Evolutionary conservation across 78 protist genomes (phyloP).

Genomic region (Planoprotostelium fungivorum): DNA sequence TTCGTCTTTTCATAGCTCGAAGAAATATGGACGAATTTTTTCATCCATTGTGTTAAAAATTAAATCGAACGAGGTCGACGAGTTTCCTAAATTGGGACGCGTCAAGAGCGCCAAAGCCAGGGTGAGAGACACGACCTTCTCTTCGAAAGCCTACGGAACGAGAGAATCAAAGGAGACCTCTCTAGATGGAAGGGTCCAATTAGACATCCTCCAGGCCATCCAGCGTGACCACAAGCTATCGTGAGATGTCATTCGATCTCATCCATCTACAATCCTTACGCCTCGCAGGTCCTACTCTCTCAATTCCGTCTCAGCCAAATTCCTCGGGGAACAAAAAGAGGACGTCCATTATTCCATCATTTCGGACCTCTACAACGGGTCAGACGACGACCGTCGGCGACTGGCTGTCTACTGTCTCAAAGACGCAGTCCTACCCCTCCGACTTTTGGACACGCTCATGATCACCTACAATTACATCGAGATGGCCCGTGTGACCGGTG

Average conservation of each 20-base stretch:
- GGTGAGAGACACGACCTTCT: constrained; percentile 57
- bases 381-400: constrained; percentile 92
- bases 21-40: background rate
- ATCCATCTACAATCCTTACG: background rate
- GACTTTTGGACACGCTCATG: constrained; percentile 96
- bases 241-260: background rate
- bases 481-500: constrained; percentile 99
- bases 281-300: constrained; percentile 88
- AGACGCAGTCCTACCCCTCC: constrained; percentile 96
- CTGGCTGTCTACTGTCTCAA: constrained; percentile 98
- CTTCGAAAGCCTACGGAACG: constrained; percentile 83
- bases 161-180: constrained; percentile 87
- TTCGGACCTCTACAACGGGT: constrained; percentile 89
- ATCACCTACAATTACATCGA: constrained; percentile 92
- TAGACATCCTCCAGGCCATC: constrained; percentile 65
- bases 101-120: constrained; percentile 33
- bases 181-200: constrained; percentile 58
- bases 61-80: background rate
- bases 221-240: constrained; percentile 63
- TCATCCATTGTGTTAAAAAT: background rate
- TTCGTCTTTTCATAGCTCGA: too few species aligned
- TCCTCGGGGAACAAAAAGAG: constrained; percentile 98
- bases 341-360: constrained; percentile 98
- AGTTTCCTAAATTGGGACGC: constrained; percentile 52
- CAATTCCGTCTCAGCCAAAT: constrained; percentile 93